These are phyloP conservation scores for Candida wancherniae DNA, from an alignment of 805 yeast species.

Conservation along the genomic window DNA sequence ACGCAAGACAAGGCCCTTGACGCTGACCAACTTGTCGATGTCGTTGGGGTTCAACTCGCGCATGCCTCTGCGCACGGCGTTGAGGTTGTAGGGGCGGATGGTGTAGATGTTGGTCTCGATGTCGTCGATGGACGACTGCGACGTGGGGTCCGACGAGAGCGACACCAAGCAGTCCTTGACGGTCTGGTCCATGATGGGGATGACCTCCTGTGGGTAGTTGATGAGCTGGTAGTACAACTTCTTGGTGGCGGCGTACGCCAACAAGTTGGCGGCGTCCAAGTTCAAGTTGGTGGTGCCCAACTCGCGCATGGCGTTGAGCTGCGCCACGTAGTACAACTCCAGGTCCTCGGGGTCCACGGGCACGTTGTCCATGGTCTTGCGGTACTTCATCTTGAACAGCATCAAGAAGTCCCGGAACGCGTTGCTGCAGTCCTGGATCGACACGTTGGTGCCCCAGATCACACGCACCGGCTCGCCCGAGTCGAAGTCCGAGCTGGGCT, in stretches of 20 bases:
- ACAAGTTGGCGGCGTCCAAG: constrained; percentile 74
- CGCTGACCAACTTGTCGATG: constrained; percentile 85
- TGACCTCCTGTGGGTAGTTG: constrained; percentile 93
- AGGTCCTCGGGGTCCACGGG: constrained; percentile 55
- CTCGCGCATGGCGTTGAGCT: constrained; percentile 67
- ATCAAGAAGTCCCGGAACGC: constrained; percentile 77
- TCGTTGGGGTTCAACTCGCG: constrained; percentile 91
- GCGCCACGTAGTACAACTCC: constrained; percentile 66
- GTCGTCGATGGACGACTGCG: constrained; percentile 45
- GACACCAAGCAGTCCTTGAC: constrained; percentile 85
- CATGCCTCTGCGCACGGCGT: constrained; percentile 66
- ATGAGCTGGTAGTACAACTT: constrained; percentile 81
- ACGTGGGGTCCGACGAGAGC: constrained; percentile 29
- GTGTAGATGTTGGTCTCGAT: constrained; percentile 81
- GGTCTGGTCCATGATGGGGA: constrained; percentile 97
- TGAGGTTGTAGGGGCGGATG: constrained; percentile 84
- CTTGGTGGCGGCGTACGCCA: constrained; percentile 69
- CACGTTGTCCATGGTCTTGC: constrained; percentile 47
- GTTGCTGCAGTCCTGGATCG: constrained; percentile 80
- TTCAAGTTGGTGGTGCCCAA: constrained; percentile 79
- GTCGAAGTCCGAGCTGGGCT: constrained; percentile 25
- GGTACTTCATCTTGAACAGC: constrained; percentile 74
- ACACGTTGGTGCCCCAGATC: constrained; percentile 98
- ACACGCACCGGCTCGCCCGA: constrained; percentile 75
- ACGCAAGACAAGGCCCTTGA: constrained; percentile 87